phyloP scores from a whole-genome alignment of 108 stramenopile species.

The Nannochloropsis gaditana region DNA sequence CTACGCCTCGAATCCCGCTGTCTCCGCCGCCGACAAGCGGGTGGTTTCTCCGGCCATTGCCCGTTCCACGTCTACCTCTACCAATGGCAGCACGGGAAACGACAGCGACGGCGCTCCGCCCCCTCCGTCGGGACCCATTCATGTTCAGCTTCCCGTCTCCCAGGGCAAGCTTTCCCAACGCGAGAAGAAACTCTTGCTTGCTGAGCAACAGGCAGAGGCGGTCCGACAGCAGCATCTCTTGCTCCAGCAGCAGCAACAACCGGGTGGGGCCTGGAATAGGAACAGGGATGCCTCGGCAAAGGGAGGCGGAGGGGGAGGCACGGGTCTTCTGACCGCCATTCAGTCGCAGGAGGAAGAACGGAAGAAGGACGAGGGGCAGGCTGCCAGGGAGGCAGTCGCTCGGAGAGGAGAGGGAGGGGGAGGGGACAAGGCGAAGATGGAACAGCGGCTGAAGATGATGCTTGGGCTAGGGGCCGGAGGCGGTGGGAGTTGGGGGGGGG shows the following conservation, averaged over 20 bases:
- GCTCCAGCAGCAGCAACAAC: background rate
- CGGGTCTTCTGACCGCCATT: background rate
- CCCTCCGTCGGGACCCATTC: background rate
- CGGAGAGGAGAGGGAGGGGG: conserved; percentile 25
- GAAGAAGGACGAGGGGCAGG: background rate
- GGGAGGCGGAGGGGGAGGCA: background rate
- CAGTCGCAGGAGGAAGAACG: background rate
- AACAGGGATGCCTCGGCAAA: background rate
- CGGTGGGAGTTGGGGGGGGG: conserved; percentile 33
- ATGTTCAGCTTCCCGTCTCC: background rate
- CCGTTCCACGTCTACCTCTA: too few relatives aligned
- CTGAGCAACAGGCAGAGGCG: background rate
- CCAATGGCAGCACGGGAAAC: background rate
- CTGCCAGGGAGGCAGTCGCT: background rate
- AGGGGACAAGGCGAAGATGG: conserved; percentile 60
- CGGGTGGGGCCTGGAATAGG: background rate
- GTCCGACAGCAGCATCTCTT: background rate
- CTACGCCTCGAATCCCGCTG: background rate
- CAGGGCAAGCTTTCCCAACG: background rate
- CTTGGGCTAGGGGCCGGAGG: conserved; percentile 61
- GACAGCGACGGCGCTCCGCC: background rate
- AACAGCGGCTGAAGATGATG: conserved; percentile 75
- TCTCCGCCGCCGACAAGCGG: background rate
- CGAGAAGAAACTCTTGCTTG: background rate
- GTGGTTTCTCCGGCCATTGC: too few relatives aligned